Evolutionary conservation across 768 basidiomycete species (phyloP), one percentile per base, ranked within the genome.

Genomic region (Saitozyma sp.): DNA sequence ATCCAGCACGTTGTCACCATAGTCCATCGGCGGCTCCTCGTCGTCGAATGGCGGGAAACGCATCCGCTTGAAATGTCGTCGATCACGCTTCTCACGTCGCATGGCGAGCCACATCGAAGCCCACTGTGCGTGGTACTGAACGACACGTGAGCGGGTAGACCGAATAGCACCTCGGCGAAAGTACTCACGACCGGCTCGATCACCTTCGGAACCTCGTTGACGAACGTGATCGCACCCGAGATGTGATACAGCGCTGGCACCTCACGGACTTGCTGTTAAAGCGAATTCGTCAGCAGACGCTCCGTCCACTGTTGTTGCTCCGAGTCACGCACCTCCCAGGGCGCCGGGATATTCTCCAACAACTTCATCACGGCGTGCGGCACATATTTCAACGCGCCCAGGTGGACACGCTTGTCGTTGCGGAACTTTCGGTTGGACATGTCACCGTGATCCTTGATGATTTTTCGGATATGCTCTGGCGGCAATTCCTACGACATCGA

Each of bases 81-180:
- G 90, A 79, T 99, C 96, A 61, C 96, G 86, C 83, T 99, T 99
- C 82, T 99, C 96, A 64, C 96, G 84, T 63, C 96, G 85, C 96
- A 99, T 99, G 10, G 96, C 95, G 51, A 99, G 83, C 96, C 96
- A 99, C 96, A 99, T 99, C 6, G 91, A 90, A 77, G 92, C 94
- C 96, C 96, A 99, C 75, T 98, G 96, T 0, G 96, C 92, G 79
- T 99, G 96, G 80, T 96, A 98, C 71, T 77, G 58, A 37, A 48
- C 14, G 37, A n/a, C 48, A 50, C 8, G 50, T 60, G 48, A 65
- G 58, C 20, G 14, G 53, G 42, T 10, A 11, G 10, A 11, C 42
- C 41, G 8, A 40, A 10, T 9, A n/a, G 29, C 49, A 43, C 11
- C 1, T n/a, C 11, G 19, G 10, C 9, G 50, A 48, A 40, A 40